Evolutionary conservation across 73 alveolate genomes (phyloP), one percentile per base, ranked within the genome.

Genomic region (Halteria grandinella): DNA sequence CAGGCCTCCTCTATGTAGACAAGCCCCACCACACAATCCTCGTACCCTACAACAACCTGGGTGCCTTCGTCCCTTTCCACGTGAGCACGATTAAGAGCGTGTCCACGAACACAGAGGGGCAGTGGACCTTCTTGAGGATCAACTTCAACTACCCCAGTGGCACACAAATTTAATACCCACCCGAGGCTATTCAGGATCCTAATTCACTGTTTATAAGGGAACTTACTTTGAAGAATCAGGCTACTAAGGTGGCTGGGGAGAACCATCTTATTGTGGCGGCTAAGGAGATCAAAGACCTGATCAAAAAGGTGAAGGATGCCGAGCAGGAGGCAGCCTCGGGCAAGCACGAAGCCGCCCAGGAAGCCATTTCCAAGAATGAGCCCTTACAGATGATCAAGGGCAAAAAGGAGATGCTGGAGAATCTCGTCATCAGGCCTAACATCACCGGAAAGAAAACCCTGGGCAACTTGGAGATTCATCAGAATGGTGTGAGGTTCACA

Each of bases 391-490:
- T 85, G 2, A 69, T 79, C 72, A 95, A 93, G 70, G 87, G 91
- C 55, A 92, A 92, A 72, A 91, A 85, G 69, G 91, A 91, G 39
- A 43, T 62, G 34, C 79, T 95, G 53, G 94, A 86, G 29, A 90
- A 93, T 55, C 57, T 95, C 48, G 86, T 75, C 37, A 90, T 95
- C 34, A 86, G 97, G 50, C 98, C 98, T 2, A 77, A 94, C 34
- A 81, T 93, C 37, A 86, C 89, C 31, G 89, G 94, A 37, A 90
- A 93, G 55, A 95, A 95, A 78, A 86, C 92, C 24, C 79, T 83
- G 43, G 99, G 99, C 7, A 69, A 58, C 40, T 62, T 95, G 33
- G 98, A 95, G 78, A 94, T 95, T 8, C 99, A 95, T 75, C 37
- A 79, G 55, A 95, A 95, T 80, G 98, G 99, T 31, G 87, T 95